phyloP scores from a whole-genome alignment of 257 asterid genomes.

The Cordia subcordata region DNA sequence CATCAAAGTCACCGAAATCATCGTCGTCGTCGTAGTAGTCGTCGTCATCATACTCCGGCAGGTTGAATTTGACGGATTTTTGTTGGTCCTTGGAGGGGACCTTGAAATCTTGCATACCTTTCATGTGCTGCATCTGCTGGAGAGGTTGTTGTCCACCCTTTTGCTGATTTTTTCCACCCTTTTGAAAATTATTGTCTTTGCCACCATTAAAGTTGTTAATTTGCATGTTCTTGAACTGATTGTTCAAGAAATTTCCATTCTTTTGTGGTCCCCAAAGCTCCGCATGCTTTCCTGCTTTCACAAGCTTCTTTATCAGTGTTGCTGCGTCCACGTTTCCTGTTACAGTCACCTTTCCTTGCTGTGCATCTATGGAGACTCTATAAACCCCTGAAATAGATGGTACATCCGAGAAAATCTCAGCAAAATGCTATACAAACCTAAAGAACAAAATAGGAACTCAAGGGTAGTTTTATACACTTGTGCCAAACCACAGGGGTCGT shows the following conservation, averaged over 20 bases:
- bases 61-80: constrained; percentile 50
- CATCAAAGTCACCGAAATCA: constrained; percentile 27
- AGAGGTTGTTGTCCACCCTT: constrained; percentile 36
- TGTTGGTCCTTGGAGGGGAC: too few species aligned
- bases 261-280: constrained; percentile 55
- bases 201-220: too few species aligned
- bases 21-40: too few species aligned
- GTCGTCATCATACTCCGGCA: constrained; percentile 49
- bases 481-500: too few species aligned
- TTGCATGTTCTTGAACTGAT: constrained; percentile 46
- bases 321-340: constrained; percentile 53
- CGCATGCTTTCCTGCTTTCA: constrained; percentile 68
- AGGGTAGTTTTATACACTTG: too few species aligned
- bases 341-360: constrained; percentile 48
- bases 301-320: constrained; percentile 54
- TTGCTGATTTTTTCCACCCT: constrained; percentile 35
- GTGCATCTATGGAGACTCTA: constrained; percentile 32
- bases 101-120: constrained; percentile 37
- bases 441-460: too few species aligned
- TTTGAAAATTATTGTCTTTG: constrained; percentile 35
- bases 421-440: not conserved
- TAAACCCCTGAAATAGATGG: constrained; percentile 28
- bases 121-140: constrained; percentile 31
- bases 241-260: constrained; percentile 26
- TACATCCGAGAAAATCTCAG: not conserved